These are phyloP conservation scores for Leccinellum albellum DNA, from an alignment of 768 basidiomycete genomes.

Conservation along the genomic window DNA sequence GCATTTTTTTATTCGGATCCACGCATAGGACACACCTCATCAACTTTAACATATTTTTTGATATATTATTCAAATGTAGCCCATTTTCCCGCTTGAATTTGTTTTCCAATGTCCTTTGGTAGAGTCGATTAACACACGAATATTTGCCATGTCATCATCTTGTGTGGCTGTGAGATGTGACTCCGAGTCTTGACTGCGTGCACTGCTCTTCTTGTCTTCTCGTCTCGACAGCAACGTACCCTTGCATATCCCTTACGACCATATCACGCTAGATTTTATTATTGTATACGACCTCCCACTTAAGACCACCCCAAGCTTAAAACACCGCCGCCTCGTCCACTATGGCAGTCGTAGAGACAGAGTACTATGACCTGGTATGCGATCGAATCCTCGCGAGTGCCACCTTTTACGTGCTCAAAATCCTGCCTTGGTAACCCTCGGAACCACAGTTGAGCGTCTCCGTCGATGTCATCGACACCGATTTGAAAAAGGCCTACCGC, in stretches of 20 bases:
- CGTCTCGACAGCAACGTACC: not conserved
- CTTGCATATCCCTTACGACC: not conserved
- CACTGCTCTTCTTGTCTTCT: not conserved
- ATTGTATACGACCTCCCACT: conserved; percentile 3
- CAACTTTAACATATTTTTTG: conserved; percentile 22
- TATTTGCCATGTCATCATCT: conserved; percentile 21
- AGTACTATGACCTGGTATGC: conserved; percentile 82
- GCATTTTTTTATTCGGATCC: conserved; percentile 23
- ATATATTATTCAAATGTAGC: conserved; percentile 34
- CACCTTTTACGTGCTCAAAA: not conserved
- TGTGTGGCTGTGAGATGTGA: conserved; percentile 27
- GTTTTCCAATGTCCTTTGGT: not conserved
- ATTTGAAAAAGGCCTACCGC: conserved; percentile 92
- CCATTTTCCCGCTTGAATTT: conserved; percentile 8
- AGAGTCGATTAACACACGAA: not conserved
- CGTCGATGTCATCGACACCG: conserved; percentile 71
- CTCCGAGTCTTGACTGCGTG: not conserved
- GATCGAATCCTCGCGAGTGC: not conserved
- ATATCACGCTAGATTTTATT: conserved; percentile 2
- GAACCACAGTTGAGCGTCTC: conserved; percentile 59
- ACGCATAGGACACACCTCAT: conserved; percentile 17
- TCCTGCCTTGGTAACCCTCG: not conserved
- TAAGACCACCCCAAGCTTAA: not conserved
- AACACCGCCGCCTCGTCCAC: not conserved
- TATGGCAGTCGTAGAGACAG: conserved; percentile 89